Base-by-base conservation (phyloP, 2,329 filamentous ascomycete species). In the Penicillium sp. region DNA sequence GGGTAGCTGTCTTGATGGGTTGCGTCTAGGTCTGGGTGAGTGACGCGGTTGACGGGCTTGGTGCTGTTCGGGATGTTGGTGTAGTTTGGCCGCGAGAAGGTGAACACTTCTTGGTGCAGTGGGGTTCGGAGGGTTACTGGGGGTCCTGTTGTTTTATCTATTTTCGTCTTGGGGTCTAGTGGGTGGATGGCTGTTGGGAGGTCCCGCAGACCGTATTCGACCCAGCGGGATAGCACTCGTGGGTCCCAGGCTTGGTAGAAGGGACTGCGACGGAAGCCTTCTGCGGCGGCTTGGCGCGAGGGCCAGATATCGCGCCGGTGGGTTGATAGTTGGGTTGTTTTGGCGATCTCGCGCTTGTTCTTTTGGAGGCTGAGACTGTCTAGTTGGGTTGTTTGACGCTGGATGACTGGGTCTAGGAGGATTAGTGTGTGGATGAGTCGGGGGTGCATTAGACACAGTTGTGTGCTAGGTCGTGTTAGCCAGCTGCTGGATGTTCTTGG, bases 191-290 rank as follows among this genome's bases (percentile, higher is more conserved):
- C 60, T 0, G 86, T 88, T 2, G 87, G 86, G 2, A 83, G 74
- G 15, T 84, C 77, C n/a, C 86, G 79, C n/a, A 96, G 72, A 12
- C 89, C 90, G 62, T 87, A 76, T 51, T 79, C 58, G 39, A 89
- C 69, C 83, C 85, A 91, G 29, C 77, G 75, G 10, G 89, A 81
- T 0, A 96, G 75, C 0, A 90, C 89, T 40, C 89, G 78, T 1
- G 79, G 75, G 61, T 97, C 88, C 91, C 91, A 97, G 10, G 77
- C 60, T 55, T 82, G 75, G 70, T 95, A 96, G 72, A 95, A 95
- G 38, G 79, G 79, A 61, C 77, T 85, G 48, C 78, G 78, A 45
- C 72, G 70, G 70, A 95, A 89, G 10, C 80, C 71, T 12, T 77
- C 77, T 46, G 76, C 77, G 19, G 91, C 91, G 2, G 75, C 84